A percentile compares a stretch with the other conserved stretches of the same genome.
These are phyloP conservation scores for Epichloe aotearoae DNA, from an alignment of 2,329 filamentous ascomycete species.

Conservation along the genomic window DNA sequence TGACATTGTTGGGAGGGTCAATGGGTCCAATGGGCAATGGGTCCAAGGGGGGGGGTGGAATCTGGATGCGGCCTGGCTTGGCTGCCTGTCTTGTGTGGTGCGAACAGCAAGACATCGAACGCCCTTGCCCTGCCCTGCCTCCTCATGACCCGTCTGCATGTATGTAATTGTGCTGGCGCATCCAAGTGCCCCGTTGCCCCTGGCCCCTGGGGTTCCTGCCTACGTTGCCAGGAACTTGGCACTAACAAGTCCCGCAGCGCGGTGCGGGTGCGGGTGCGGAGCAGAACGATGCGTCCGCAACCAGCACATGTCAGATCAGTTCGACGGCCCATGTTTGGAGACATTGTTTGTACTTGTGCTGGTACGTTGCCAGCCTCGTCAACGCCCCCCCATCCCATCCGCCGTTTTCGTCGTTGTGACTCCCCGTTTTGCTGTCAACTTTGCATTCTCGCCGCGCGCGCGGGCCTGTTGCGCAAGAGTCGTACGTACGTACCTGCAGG, in stretches of 20 bases:
- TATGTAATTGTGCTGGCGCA: too few relatives aligned
- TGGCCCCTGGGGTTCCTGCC: background rate
- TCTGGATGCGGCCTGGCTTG: too few relatives aligned
- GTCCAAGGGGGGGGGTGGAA: too few relatives aligned
- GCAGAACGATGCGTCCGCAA: background rate
- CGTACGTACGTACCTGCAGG: constrained; percentile 7
- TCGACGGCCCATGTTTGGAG: background rate
- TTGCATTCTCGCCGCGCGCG: background rate
- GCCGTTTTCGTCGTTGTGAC: background rate
- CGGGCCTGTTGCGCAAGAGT: constrained; percentile 1
- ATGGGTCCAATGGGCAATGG: too few relatives aligned
- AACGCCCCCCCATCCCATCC: too few relatives aligned
- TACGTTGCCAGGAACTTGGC: background rate
- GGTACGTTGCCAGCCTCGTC: background rate
- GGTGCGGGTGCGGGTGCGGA: too few relatives aligned
- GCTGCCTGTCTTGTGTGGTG: background rate
- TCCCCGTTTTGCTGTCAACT: background rate
- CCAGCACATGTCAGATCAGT: background rate
- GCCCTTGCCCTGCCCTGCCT: background rate
- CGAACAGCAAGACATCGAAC: background rate
- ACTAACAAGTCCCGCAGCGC: background rate
- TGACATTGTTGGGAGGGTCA: too few relatives aligned
- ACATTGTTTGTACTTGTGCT: background rate
- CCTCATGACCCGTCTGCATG: background rate
- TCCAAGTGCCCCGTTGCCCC: background rate